Conservation (phyloP, 2,329 filamentous ascomycete genomes). For the Albifimbria verrucaria region DNA sequence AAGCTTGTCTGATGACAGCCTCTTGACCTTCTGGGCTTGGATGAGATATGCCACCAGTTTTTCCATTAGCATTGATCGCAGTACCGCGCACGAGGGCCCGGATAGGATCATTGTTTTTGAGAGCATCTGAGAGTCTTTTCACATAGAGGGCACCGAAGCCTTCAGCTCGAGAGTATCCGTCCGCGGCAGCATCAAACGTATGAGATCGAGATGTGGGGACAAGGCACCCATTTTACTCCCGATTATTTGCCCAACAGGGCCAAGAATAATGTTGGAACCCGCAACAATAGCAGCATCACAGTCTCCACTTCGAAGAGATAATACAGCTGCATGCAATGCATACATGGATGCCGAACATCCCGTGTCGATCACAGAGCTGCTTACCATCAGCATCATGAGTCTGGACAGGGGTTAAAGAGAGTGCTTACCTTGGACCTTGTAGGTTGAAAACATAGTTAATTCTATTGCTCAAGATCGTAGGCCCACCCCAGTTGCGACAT, state of each 20-base stretch:
- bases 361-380: neutral
- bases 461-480: conserved; percentile 8
- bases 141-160: conserved; percentile 34
- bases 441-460: conserved; percentile 10
- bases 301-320: conserved; percentile 15
- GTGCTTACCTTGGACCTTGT: conserved; percentile 4
- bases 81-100: conserved; percentile 25
- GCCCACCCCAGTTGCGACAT: conserved; percentile 1
- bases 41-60: conserved; percentile 32
- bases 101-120: conserved; percentile 34
- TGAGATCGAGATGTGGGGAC: conserved; percentile 11
- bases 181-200: conserved; percentile 32
- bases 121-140: conserved; percentile 34
- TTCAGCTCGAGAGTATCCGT: conserved; percentile 43
- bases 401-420: no score
- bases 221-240: conserved; percentile 13
- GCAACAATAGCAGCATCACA: conserved; percentile 18
- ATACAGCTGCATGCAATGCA: neutral
- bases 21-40: conserved; percentile 31
- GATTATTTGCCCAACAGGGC: neutral
- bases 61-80: conserved; percentile 31
- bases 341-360: neutral
- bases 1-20: conserved; percentile 29
- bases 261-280: conserved; percentile 20
- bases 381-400: no score